Evolutionary conservation across 1,284 basidiomycete species (phyloP).

Genomic region (Trametes versicolor): DNA sequence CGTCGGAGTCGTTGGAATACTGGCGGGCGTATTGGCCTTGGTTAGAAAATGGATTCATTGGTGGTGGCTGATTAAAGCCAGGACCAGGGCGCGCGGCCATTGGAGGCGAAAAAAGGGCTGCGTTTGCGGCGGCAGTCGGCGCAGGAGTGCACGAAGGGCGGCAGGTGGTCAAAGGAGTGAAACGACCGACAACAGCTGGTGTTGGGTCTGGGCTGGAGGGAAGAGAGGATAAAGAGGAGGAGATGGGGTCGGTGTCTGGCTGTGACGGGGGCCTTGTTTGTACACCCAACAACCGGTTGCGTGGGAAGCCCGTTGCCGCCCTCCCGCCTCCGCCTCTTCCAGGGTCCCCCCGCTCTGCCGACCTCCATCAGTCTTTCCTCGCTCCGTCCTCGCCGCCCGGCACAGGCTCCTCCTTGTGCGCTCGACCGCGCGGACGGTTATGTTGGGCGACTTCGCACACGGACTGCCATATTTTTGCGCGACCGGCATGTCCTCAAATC

Average conservation of each 20-base stretch:
- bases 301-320: slow-evolving; percentile 35
- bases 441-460: neutral
- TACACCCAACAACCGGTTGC: slow-evolving; percentile 32
- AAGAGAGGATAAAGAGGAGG: slow-evolving; percentile 18
- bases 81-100: slow-evolving; percentile 52
- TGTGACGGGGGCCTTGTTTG: slow-evolving; percentile 30
- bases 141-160: slow-evolving; percentile 17
- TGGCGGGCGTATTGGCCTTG: slow-evolving; percentile 42
- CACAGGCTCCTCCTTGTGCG: neutral
- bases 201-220: slow-evolving; percentile 33
- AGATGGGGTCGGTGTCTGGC: slow-evolving; percentile 10
- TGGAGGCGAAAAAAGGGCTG: slow-evolving; percentile 32
- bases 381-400: neutral
- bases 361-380: neutral
- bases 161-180: slow-evolving; percentile 31
- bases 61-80: slow-evolving; percentile 49
- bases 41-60: slow-evolving; percentile 48
- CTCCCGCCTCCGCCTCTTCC: slow-evolving; percentile 1
- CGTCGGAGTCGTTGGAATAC: slow-evolving; percentile 57
- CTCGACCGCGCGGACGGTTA: neutral
- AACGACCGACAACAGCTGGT: slow-evolving; percentile 37
- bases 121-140: slow-evolving; percentile 20
- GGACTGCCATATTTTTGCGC: neutral
- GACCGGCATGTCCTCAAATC: neutral
- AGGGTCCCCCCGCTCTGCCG: neutral